Percentiles rank a stretch among this genome's conserved stretches.
Evolutionary conservation across 371 early-diverging fungal species (phyloP).

Genomic region (Rhizopus sp.): DNA sequence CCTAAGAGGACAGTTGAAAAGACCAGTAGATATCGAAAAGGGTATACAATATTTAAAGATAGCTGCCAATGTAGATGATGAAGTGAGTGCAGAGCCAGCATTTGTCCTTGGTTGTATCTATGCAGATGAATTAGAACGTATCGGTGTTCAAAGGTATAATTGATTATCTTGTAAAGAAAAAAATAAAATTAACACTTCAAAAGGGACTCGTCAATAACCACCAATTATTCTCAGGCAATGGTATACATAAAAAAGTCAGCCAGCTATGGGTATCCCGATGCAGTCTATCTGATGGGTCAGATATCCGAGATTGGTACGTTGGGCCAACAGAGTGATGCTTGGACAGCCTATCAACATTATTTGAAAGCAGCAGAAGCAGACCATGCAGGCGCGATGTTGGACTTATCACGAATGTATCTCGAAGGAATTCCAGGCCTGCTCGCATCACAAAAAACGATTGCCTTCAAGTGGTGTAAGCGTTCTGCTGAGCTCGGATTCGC

Average conservation of each 20-base stretch:
- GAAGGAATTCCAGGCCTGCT: constrained; percentile 15
- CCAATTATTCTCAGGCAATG: constrained; percentile 11
- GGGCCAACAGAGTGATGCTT: constrained; percentile 14
- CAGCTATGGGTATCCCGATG: constrained; percentile 21
- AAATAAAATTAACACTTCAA: neutral
- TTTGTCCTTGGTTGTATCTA: constrained; percentile 23
- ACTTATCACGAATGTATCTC: constrained; percentile 16
- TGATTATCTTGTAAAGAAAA: neutral
- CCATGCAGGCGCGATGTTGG: constrained; percentile 23
- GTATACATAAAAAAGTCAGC: constrained; percentile 20
- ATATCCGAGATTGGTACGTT: constrained; percentile 13
- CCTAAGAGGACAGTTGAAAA: constrained; percentile 15
- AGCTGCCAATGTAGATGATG: constrained; percentile 13
- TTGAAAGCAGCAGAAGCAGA: constrained; percentile 16
- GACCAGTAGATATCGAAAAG: constrained; percentile 6
- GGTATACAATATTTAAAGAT: constrained; percentile 14
- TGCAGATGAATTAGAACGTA: constrained; percentile 19
- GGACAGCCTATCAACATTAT: constrained; percentile 19
- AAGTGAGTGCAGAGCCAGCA: constrained; percentile 12
- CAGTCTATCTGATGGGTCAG: constrained; percentile 26
- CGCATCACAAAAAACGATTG: constrained; percentile 25
- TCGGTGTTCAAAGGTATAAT: constrained; percentile 19
- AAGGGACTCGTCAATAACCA: neutral
- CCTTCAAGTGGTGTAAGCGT: constrained; percentile 44
- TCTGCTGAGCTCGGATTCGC: constrained; percentile 39